Evolutionary conservation across 495 filamentous ascomycete species (phyloP), one percentile per base, ranked within the genome.

Genomic region (Recurvomyces mirabilis): DNA sequence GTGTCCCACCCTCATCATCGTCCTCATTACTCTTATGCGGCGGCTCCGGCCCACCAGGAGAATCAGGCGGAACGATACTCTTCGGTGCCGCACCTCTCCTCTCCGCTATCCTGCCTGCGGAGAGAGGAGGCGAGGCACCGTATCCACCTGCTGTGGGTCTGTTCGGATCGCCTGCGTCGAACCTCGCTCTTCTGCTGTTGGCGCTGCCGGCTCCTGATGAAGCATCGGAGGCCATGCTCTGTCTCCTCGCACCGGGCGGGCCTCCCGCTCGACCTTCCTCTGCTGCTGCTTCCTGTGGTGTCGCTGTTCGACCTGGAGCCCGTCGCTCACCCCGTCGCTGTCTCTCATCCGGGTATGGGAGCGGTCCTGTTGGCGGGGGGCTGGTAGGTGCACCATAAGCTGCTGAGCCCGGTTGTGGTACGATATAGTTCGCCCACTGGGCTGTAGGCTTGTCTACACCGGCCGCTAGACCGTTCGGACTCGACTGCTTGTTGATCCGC

Each of bases 1-100:
- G 20, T 12, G 50, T 53, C 24, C 50, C 50, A 12, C 38, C 35
- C 2, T 53, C 35, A 19, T 36, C 22, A 3, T 38, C 40, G 11
- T 26, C 31, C 2, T 47, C 49, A 12, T 74, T 76, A 38, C 85
- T 78, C 49, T 77, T 75, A 36, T 83, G 79, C 25, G 84, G 83
- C 15, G 67, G 67, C 47, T 79, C 78, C 15, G 80, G 77, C 15
- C 76, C 81, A 19, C 81, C 82, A 28, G 84, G 71, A 54, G 15
- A 61, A 51, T 12, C 46, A 3, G 51, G 51, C 25, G 40, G 51
- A 9, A 49, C n/a, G 31, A 54, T 31, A 22, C 47, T 49, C 41
- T 49, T 49, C 1, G 46, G 39, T 4, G 39, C 23, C n/a, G 65
- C 66, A 33, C 75, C 70, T 51, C 65, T 63, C 19, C 59, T 35